Evolutionary conservation across 2,329 filamentous ascomycete species (phyloP).

Genomic region (Colletotrichum cereale): DNA sequence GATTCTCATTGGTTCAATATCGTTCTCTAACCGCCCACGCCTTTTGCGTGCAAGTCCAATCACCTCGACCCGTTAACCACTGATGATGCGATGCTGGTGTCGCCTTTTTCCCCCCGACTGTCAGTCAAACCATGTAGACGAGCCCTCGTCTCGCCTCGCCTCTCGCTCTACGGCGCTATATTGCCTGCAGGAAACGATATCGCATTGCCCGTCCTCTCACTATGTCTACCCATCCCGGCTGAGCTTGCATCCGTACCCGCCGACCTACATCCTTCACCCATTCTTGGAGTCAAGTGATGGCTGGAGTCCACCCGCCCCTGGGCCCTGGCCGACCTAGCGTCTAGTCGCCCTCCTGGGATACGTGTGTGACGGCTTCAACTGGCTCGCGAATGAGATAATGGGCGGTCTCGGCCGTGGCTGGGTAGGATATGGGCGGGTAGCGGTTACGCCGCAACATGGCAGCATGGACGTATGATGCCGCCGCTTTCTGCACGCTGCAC

Average conservation of each 20-base stretch:
- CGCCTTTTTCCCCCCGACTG: background rate
- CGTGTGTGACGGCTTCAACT: conserved; percentile 42
- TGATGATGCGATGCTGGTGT: background rate
- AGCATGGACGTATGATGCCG: conserved; percentile 28
- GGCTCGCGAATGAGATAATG: conserved; percentile 44
- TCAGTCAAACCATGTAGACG: conserved; percentile 46
- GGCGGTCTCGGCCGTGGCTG: conserved; percentile 51
- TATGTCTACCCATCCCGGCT: conserved; percentile 8
- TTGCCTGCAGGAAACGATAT: conserved; percentile 32
- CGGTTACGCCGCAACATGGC: conserved; percentile 11
- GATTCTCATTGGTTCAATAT: conserved; percentile 50
- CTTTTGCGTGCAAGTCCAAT: conserved; percentile 44
- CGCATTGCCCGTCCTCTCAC: background rate
- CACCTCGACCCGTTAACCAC: conserved; percentile 42
- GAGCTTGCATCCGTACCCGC: conserved; percentile 32
- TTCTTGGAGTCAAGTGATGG: conserved; percentile 36
- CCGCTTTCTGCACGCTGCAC: conserved; percentile 32
- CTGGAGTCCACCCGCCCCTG: background rate
- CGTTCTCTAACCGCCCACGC: conserved; percentile 55
- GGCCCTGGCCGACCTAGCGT: conserved; percentile 19
- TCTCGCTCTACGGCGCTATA: conserved; percentile 3
- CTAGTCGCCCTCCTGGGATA: conserved; percentile 13
- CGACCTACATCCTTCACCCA: conserved; percentile 37
- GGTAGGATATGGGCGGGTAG: conserved; percentile 23
- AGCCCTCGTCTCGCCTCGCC: conserved; percentile 23